Evolutionary conservation across 1,284 basidiomycete species (phyloP), one percentile per base, ranked within the genome.

Genomic region (Ustilago sp.): DNA sequence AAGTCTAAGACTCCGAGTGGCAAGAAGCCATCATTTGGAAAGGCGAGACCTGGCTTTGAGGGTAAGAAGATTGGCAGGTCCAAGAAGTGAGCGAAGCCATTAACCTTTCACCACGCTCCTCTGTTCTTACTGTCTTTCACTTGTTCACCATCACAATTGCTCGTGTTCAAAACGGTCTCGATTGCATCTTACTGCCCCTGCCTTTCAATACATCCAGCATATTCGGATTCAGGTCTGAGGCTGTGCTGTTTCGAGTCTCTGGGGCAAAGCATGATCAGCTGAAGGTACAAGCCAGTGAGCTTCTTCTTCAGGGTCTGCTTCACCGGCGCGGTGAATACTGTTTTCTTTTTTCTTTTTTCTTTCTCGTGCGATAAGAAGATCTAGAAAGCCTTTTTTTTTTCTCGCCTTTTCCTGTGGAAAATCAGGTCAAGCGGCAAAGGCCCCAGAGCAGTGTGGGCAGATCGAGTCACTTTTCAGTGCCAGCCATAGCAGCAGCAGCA

Each of bases 21-120:
- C 8, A 79, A 76, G 63, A 69, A 66, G 35, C 60, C 62, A 4
- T 63, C 60, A 13, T 69, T 75, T 36, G 72, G 66, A 43, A 81
- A 80, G 70, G 81, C 77, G 7, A 61, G 81, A 31, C 81, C 81
- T 13, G 81, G 81, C 5, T 83, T 83, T 35, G 81, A 83, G 57
- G 81, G 81, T 56, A 80, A 77, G 54, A 76, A 71, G 65, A 72
- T 77, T 36, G 74, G 74, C 36, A 58, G 69, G 36, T 68, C 69
- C 39, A 73, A 66, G 34, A 77, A 73, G 63, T 77, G 60, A 54
- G 63, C 69, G 57, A 54, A 53, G 23, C 31, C 17, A 4, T 56
- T 15, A 17, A 8, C 17, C 32, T 55, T 38, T 47, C 31, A 12
- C 31, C 38, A 48, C 47, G 43, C 47, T 59, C 23, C n/a, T 59